Evolutionary conservation across 805 yeast genomes (phyloP), one percentile per base, ranked within the genome.

Genomic region (Debaryomyces maramus): DNA sequence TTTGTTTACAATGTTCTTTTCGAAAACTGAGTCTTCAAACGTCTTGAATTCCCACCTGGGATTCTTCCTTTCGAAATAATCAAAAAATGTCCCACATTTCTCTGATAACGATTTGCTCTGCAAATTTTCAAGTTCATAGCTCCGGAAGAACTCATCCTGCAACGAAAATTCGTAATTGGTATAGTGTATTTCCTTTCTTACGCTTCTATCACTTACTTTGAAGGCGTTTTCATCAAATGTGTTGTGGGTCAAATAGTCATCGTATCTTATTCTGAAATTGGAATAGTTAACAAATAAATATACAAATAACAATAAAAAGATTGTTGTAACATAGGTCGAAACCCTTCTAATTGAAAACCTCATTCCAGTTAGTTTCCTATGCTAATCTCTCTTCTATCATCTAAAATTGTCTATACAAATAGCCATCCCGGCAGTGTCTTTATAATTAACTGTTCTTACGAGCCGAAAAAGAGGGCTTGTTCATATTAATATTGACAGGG

Each of bases 81-180:
- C 35, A 41, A 63, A 63, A 42, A 63, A 60, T 2, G 33, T 41
- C 6, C 37, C 31, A 41, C 70, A 65, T 33, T 48, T 52, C 7
- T 60, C 60, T 6, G 44, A 30, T n/a, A 56, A 23, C 3, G 55
- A 48, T 3, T 32, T 36, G 3, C 35, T 15, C 20, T 43, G 38
- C 31, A 54, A 39, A 10, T 16, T 17, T 3, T 34, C 41, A 3
- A 30, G 9, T 23, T 42, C 39, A 26, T 40, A 34, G 13, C 29
- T 34, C 20, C 26, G 45, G 2, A 15, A 17, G 16, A 29, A 39
- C 13, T 10, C 17, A 14, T 36, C 26, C 8, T n/a, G 18, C 16
- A 20, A 23, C 19, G 24, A 19, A 33, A 13, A 33, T 32, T 49
- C 38, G 39, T 59, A 61, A 8, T 58, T 58, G 22, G 57, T 32